phyloP scores from a whole-genome alignment of 2,329 filamentous ascomycete genomes.

The Fusarium buxicola region DNA sequence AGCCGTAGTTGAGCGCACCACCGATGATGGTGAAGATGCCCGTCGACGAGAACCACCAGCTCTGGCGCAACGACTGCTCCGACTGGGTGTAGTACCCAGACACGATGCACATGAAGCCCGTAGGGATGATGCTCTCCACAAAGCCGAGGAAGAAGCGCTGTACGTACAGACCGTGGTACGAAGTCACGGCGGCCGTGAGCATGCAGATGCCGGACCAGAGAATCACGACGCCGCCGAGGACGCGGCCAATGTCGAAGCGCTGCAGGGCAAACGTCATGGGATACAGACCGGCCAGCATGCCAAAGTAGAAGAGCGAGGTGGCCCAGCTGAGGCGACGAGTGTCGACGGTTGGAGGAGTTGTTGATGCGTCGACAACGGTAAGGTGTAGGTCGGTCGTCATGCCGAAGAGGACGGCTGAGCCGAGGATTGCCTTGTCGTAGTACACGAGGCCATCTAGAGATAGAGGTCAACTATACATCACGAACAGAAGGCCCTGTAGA shows the following conservation, averaged over 20 bases:
- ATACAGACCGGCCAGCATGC: conserved; percentile 79
- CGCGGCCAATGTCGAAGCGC: conserved; percentile 72
- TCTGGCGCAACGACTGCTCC: conserved; percentile 73
- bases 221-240: conserved; percentile 72
- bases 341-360: conserved; percentile 66
- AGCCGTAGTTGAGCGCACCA: conserved; percentile 73
- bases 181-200: conserved; percentile 74
- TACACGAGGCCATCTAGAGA: conserved; percentile 58
- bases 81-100: conserved; percentile 72
- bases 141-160: conserved; percentile 75
- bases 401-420: conserved; percentile 78
- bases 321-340: conserved; percentile 80
- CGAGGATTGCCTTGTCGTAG: conserved; percentile 74
- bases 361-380: conserved; percentile 58
- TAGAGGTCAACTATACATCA: neutral
- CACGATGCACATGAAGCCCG: conserved; percentile 73
- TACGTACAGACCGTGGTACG: conserved; percentile 71
- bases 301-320: conserved; percentile 83
- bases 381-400: conserved; percentile 78
- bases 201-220: conserved; percentile 76
- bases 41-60: conserved; percentile 73
- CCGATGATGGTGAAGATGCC: conserved; percentile 73
- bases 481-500: neutral
- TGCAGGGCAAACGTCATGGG: conserved; percentile 79
- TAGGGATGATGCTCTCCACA: conserved; percentile 73